Conservation (phyloP, 495 filamentous ascomycete genomes). For the Wilcoxina mikolae region DNA sequence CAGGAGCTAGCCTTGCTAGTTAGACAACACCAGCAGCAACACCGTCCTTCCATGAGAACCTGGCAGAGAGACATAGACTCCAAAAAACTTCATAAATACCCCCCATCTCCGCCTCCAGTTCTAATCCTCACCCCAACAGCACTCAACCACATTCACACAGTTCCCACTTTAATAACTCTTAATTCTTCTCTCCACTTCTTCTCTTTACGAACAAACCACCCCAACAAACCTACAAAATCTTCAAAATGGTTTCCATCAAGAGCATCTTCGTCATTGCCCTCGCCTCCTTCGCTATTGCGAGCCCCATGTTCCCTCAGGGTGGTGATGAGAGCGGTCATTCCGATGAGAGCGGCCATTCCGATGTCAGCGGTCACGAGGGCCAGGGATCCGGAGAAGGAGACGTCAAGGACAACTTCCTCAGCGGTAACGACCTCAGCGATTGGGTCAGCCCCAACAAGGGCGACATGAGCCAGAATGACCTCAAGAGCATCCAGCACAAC, state of each 20-base stretch:
- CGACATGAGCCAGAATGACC: too few species aligned
- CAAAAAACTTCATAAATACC: too few species aligned
- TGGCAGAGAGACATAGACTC: too few species aligned
- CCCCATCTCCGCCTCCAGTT: background rate
- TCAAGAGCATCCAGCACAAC: too few species aligned
- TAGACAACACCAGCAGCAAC: too few species aligned
- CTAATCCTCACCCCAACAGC: background rate
- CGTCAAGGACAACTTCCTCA: background rate
- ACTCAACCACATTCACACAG: background rate
- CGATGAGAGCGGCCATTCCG: background rate
- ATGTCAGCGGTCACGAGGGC: background rate
- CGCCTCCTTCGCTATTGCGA: background rate
- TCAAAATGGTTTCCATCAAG: conserved; percentile 3
- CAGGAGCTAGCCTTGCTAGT: too few species aligned
- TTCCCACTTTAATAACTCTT: background rate
- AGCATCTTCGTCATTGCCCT: background rate
- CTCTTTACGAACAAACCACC: background rate
- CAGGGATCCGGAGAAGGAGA: background rate
- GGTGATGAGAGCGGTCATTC: background rate
- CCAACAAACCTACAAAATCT: background rate
- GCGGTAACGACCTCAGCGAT: too few species aligned
- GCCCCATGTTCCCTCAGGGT: too few species aligned
- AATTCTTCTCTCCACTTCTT: background rate
- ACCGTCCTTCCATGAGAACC: too few species aligned
- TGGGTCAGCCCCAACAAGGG: background rate